A percentile compares a stretch with the other conserved stretches of the same genome.
These are phyloP conservation scores for Tephrocybe sp. DNA, from an alignment of 768 basidiomycete genomes.

Conservation along the genomic window DNA sequence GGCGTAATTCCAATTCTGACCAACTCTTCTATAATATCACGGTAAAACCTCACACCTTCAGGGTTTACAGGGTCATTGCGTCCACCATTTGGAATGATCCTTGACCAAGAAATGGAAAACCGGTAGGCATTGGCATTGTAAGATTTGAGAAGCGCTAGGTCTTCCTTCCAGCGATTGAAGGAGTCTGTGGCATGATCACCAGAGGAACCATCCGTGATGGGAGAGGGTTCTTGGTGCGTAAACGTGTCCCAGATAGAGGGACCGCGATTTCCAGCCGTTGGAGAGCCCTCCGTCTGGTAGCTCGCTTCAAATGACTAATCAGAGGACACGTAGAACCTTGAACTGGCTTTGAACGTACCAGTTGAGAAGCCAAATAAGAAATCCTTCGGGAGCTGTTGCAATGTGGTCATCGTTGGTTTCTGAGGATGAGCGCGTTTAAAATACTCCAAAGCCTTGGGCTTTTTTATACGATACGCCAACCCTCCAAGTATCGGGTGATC, in stretches of 20 bases:
- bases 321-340: neutral
- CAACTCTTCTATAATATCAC: conserved; percentile 61
- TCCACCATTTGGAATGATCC: conserved; percentile 66
- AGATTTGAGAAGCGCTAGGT: conserved; percentile 55
- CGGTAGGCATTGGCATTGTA: conserved; percentile 72
- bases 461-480: neutral
- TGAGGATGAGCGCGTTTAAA: no score
- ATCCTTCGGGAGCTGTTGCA: conserved; percentile 21
- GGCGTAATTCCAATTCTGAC: conserved; percentile 59
- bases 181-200: conserved; percentile 72
- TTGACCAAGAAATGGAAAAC: conserved; percentile 73
- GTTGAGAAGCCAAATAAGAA: conserved; percentile 36
- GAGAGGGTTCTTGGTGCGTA: conserved; percentile 46
- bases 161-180: conserved; percentile 62
- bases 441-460: no score
- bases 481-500: neutral
- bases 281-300: conserved; percentile 75
- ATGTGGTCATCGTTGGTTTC: neutral
- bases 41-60: conserved; percentile 65
- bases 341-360: conserved; percentile 18
- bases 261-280: conserved; percentile 50
- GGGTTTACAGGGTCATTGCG: conserved; percentile 61
- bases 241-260: conserved; percentile 77
- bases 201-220: conserved; percentile 56
- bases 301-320: conserved; percentile 36